Percentiles rank a stretch among this genome's conserved stretches.
phyloP scores from a whole-genome alignment of 129 eudicot species.

The Helianthus tuberosus region DNA sequence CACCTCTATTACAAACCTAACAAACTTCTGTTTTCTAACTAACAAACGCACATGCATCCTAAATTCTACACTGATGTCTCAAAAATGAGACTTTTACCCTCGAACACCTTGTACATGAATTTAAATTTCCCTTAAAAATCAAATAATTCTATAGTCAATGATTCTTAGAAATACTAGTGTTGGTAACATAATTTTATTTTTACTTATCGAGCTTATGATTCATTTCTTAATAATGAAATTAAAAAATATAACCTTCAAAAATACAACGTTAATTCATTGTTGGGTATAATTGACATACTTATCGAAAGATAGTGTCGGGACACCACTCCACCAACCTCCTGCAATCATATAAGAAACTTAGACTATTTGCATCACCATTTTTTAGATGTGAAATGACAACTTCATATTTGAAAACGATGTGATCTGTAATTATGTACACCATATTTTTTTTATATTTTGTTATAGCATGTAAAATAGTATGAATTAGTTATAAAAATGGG shows the following conservation, averaged over 20 bases:
- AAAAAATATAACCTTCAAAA: background rate
- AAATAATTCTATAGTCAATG: background rate
- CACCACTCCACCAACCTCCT: conserved; percentile 99
- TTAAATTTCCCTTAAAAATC: background rate
- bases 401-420: no score
- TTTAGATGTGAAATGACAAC: background rate
- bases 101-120: background rate
- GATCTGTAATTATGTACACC: no score
- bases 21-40: no score
- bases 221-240: background rate
- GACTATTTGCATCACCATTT: background rate
- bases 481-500: background rate
- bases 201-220: background rate
- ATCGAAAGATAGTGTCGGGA: conserved; percentile 74
- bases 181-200: background rate
- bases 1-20: no score
- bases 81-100: no score
- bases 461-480: no score
- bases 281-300: conserved; percentile 43
- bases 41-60: no score
- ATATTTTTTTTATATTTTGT: no score
- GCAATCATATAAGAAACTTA: conserved; percentile 17
- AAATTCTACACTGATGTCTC: no score
- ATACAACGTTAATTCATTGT: conserved; percentile 5
- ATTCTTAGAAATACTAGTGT: background rate